These are phyloP conservation scores for Ascodesmis nigricans DNA, from an alignment of 495 filamentous ascomycete genomes.

Conservation along the genomic window DNA sequence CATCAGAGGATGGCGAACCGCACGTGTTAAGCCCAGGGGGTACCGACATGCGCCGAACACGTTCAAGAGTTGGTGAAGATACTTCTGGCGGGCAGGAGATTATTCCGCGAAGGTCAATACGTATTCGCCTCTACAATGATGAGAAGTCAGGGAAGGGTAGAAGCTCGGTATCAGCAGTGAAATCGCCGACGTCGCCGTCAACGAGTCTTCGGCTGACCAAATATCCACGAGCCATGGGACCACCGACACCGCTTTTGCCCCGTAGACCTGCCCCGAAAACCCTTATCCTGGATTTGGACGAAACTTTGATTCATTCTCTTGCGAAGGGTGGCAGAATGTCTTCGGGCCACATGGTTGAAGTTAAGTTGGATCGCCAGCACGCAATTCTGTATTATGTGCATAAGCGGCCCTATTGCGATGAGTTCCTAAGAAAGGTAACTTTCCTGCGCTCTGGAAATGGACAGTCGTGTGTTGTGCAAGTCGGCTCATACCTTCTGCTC, in stretches of 20 bases:
- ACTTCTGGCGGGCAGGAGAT: constrained; percentile 29
- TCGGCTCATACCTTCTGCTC: no score
- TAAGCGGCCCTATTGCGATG: constrained; percentile 89
- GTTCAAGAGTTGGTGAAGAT: no score
- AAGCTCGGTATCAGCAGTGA: constrained; percentile 44
- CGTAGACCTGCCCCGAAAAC: constrained; percentile 41
- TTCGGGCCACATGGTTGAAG: constrained; percentile 96
- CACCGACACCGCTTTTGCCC: constrained; percentile 75
- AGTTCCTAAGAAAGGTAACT: constrained; percentile 76
- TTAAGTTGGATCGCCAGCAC: constrained; percentile 80
- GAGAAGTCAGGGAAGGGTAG: constrained; percentile 37
- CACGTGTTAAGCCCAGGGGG: no score
- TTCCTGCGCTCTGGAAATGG: no score
- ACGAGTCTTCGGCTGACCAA: constrained; percentile 47
- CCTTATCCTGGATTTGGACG: constrained; percentile 83
- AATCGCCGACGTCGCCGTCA: constrained; percentile 78
- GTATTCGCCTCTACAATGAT: constrained; percentile 82
- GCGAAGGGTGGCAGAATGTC: constrained; percentile 91
- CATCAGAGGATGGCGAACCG: no score
- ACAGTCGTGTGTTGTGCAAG: no score
- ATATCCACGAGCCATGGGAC: constrained; percentile 72
- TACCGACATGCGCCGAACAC: no score
- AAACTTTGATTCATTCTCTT: constrained; percentile 92
- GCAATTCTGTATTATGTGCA: constrained; percentile 98
- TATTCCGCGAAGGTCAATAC: constrained; percentile 55